Evolutionary conservation across 805 yeast genomes (phyloP), one percentile per base, ranked within the genome.

Genomic region (Cyberlindnera bimundalis): DNA sequence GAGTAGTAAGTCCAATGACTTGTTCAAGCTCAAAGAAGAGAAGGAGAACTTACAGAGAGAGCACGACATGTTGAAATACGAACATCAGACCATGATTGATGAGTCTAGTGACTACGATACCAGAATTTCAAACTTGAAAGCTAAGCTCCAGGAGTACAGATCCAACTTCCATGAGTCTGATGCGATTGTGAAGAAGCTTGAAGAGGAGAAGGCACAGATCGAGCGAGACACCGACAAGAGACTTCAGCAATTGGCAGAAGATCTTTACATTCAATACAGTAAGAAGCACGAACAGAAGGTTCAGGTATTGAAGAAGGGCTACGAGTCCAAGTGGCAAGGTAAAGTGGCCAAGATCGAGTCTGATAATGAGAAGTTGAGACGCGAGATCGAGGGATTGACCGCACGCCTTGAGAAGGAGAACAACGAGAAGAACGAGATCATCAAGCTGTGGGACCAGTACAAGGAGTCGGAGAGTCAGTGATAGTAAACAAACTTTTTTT

Each of bases 221-320:
- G 81, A 79, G 40, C 59, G 60, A 20, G 76, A 73, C 15, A 65
- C 77, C 3, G 80, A 78, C 46, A 68, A 67, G 42, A 73, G 76
- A 52, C 61, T 82, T 28, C 78, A 79, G 46, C 74, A 77, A 46
- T 62, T 84, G 34, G 85, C 90, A 0, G 81, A 78, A 44, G 86
- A 81, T 50, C 65, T 85, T 10, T 84, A 84, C 53, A 69, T 75
- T 28, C 89, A 82, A 56, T 85, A 85, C 55, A 76, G 87, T 2
- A 78, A 81, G 36, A 85, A 86, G 56, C 95, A 86, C 55, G 86
- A 81, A 46, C 74, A 76, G 38, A 85, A 85, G 59, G 83, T 85
- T 8, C 70, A 71, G 12, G 73, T 77, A 24, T 64, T 81, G 53
- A 81, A 77, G 56, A 71, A 73, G 42, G 79, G 77, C 3, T 78